Conservation (phyloP, 2,329 filamentous ascomycete species). For the Pochonia chlamydosporia region DNA sequence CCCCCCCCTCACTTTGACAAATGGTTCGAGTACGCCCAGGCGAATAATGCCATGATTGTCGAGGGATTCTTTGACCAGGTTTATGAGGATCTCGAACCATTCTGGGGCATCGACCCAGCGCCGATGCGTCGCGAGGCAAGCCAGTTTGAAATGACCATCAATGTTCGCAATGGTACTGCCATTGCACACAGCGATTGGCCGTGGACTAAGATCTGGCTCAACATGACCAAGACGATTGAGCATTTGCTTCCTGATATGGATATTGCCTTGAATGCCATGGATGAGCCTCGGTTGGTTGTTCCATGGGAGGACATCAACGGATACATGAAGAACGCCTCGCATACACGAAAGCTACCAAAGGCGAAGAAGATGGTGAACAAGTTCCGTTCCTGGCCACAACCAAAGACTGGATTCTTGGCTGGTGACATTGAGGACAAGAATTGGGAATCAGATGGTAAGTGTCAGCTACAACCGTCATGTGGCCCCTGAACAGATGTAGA, state of each 20-base stretch:
- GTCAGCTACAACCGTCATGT: not conserved
- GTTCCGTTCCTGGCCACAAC: conserved; percentile 37
- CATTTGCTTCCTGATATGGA: conserved; percentile 60
- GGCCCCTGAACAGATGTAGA: not conserved
- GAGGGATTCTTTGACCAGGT: conserved; percentile 62
- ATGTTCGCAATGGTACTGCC: conserved; percentile 47
- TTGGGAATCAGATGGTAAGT: conserved; percentile 48
- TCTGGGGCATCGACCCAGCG: conserved; percentile 46
- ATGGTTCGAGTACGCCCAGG: conserved; percentile 52
- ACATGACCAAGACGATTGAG: conserved; percentile 47
- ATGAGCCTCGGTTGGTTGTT: conserved; percentile 59
- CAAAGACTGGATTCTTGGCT: conserved; percentile 28
- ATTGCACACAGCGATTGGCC: conserved; percentile 48
- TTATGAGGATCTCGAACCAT: conserved; percentile 54
- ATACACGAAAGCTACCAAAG: conserved; percentile 37
- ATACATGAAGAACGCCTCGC: conserved; percentile 46
- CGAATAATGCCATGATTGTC: conserved; percentile 47
- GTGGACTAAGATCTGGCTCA: conserved; percentile 52
- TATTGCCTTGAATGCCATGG: conserved; percentile 60
- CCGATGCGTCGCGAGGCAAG: conserved; percentile 45
- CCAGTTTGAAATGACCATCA: conserved; percentile 57
- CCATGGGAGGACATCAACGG: conserved; percentile 56
- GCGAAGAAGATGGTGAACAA: conserved; percentile 37
- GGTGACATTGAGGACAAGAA: conserved; percentile 32
- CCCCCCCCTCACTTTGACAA: conserved; percentile 57